A percentile compares a stretch with the other conserved stretches of the same genome.
phyloP scores from a whole-genome alignment of 2,329 filamentous ascomycete species.

The Rhexocercosporidium sp. region DNA sequence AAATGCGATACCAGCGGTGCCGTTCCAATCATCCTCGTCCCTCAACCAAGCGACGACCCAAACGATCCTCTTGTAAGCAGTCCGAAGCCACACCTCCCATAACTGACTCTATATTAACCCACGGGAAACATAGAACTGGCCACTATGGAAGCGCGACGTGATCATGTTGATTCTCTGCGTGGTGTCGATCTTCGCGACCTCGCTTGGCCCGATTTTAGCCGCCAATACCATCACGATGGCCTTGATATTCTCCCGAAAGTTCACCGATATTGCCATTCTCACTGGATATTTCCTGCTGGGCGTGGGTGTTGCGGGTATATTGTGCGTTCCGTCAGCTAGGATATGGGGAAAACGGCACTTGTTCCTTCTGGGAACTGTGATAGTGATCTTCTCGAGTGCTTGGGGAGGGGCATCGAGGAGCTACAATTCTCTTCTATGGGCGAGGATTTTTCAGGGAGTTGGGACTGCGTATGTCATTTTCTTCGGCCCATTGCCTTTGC shows the following conservation, averaged over 20 bases:
- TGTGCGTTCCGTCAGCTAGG: conserved; percentile 86
- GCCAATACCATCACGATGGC: conserved; percentile 84
- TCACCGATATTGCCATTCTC: conserved; percentile 79
- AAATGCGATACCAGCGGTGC: conserved; percentile 75
- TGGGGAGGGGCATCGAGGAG: conserved; percentile 75
- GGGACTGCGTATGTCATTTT: conserved; percentile 61
- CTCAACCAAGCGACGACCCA: conserved; percentile 88
- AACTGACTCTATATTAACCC: conserved; percentile 9
- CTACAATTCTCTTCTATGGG: conserved; percentile 76
- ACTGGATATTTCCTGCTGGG: conserved; percentile 90
- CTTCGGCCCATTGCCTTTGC: not conserved
- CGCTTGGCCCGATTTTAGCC: conserved; percentile 84
- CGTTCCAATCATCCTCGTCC: conserved; percentile 78
- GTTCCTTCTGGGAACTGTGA: conserved; percentile 76
- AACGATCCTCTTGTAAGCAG: conserved; percentile 77
- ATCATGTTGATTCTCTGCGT: conserved; percentile 81
- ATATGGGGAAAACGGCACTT: conserved; percentile 94
- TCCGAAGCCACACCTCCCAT: not conserved
- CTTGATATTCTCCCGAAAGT: conserved; percentile 65
- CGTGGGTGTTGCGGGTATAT: conserved; percentile 78
- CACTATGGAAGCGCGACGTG: conserved; percentile 81
- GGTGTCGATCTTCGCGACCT: conserved; percentile 81
- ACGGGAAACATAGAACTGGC: conserved; percentile 69
- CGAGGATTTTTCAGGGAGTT: conserved; percentile 84
- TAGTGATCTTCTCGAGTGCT: conserved; percentile 74